Conservation (phyloP, 73 alveolate species). For the Paramecium primaurelia region DNA sequence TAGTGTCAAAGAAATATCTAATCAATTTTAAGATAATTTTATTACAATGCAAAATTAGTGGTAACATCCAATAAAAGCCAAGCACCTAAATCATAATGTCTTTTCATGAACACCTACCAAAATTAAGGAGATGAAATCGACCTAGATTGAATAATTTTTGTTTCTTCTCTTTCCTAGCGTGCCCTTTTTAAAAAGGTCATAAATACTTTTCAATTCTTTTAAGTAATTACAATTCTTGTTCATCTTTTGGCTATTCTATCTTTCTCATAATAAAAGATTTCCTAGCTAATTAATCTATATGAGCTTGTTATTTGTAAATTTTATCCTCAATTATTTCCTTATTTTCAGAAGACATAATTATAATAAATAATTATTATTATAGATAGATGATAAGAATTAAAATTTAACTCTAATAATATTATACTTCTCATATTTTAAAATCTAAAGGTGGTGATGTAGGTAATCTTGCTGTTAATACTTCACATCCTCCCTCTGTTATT, state of each 20-base stretch:
- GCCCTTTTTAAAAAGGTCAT: background rate
- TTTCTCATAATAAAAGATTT: background rate
- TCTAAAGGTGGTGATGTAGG: conserved; percentile 71
- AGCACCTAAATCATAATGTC: conserved; percentile 36
- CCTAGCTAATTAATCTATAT: background rate
- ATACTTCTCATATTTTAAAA: background rate
- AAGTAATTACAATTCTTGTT: background rate
- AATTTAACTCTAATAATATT: background rate
- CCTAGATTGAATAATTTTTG: background rate
- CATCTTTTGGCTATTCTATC: background rate
- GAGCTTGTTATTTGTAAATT: background rate
- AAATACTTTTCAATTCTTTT: conserved; percentile 4
- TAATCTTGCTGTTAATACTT: conserved; percentile 70
- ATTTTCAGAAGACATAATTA: background rate
- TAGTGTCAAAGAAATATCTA: conserved; percentile 10
- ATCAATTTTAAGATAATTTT: background rate
- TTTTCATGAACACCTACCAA: conserved; percentile 24
- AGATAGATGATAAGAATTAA: background rate
- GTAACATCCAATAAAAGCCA: conserved; percentile 42
- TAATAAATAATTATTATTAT: background rate
- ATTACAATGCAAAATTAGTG: conserved; percentile 16
- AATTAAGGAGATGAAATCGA: background rate
- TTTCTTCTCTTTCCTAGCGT: background rate
- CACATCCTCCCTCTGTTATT: conserved; percentile 76
- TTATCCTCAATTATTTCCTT: background rate